Evolutionary conservation across 2,329 filamentous ascomycete genomes (phyloP).

Genomic region (Pestalotiopsis sp.): DNA sequence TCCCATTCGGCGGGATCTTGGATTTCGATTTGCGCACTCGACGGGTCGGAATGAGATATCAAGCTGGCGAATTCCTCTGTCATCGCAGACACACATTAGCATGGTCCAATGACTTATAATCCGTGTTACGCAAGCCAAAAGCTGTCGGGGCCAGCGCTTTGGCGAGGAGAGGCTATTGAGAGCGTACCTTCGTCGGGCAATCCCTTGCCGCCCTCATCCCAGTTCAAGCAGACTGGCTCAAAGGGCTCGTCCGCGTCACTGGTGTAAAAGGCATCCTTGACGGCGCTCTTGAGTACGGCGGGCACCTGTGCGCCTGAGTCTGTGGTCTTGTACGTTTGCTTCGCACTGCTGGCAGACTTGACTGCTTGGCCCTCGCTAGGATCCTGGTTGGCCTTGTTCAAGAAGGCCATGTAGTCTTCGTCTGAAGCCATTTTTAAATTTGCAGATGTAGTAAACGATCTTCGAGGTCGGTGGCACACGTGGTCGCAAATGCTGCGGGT

Average conservation of each 20-base stretch:
- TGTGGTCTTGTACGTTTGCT: constrained; percentile 50
- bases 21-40: constrained; percentile 63
- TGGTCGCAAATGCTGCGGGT: neutral
- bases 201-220: constrained; percentile 50
- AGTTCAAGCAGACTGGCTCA: constrained; percentile 71
- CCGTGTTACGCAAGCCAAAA: neutral
- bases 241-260: constrained; percentile 89
- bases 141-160: neutral
- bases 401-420: constrained; percentile 80
- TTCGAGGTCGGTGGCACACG: neutral
- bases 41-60: constrained; percentile 58
- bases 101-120: neutral
- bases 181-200: constrained; percentile 64
- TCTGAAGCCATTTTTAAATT: constrained; percentile 67
- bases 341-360: constrained; percentile 30
- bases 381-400: constrained; percentile 84
- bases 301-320: constrained; percentile 64
- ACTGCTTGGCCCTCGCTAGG: constrained; percentile 60
- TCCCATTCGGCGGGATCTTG: constrained; percentile 75
- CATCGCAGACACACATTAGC: neutral
- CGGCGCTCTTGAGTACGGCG: constrained; percentile 50
- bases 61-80: constrained; percentile 65
- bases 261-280: constrained; percentile 65
- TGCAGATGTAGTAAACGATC: constrained; percentile 20
- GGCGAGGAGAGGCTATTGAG: neutral